Base-by-base conservation (phyloP, 306 rosid genomes). In the Bauhinia variegata region DNA sequence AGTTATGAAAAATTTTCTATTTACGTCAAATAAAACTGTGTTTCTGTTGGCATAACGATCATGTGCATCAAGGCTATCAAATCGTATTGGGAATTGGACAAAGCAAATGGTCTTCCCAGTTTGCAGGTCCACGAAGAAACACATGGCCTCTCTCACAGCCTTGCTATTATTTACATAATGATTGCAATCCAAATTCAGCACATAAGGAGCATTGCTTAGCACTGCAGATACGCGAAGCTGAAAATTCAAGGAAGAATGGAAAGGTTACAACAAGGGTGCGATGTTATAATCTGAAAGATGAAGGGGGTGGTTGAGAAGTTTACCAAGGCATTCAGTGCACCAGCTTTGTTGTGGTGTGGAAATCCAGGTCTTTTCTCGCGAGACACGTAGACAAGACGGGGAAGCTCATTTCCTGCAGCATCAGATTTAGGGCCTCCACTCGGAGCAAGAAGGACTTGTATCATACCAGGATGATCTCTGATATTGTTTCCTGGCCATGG, bases 401-500 rank as follows among this genome's bases (percentile, higher is more conserved):
- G 97, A 41, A 93, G 96, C 60, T 86, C 88, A 70, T 82, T 81
- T 37, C 90, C 95, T 71, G 82, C 87, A 1, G 83, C 68, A 71
- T 86, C 88, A 23, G 28, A 23, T 23, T 23, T 2, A 70, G 59
- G 82, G 18, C 91, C 96, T 76, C 91, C 96, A 63, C 82, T 82
- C 31, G 76, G 91, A 68, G 90, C 91, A 47, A 93, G 96, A 82
- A 93, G 91, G 38, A 93, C 86, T 70, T 93, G 99, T 75, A 93
- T 90, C 99, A 93, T 89, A 57, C 96, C 87, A 9, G 97, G 99
- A 69, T 93, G 99, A 78, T 93, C 99, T 65, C 77, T 87, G 42
- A 89, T 65, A 65, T 92, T 92, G 88, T 92, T 92, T 62, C 98
- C 98, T 0, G 99, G 99, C 99, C 99, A 93, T 63, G 99, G 96